Evolutionary conservation across 1,139 yeast genomes (phyloP), one percentile per base, ranked within the genome.

Genomic region (Pichia sp.): DNA sequence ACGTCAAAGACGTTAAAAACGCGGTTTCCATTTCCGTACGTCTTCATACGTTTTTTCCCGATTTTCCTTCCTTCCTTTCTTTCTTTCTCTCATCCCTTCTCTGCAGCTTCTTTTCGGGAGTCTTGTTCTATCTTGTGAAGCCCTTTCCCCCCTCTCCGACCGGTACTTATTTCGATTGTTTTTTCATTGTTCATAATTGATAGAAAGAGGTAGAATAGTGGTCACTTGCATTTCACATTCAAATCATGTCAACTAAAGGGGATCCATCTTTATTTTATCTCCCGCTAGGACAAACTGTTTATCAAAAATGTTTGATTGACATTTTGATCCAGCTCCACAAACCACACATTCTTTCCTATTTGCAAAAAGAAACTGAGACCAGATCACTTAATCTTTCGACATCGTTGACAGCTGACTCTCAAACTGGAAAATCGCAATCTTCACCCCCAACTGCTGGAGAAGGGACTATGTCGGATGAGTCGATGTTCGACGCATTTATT

Each of bases 281-380:
- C 17, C 89, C 91, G 1, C 76, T 84, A 0, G 73, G 76, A 1
- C 72, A 82, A 49, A 78, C 88, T 0, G 65, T 73, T 2, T 69
- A 84, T 12, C 93, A 86, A 63, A 71, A 69, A 49, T 86, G 83
- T 58, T 66, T 85, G 49, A 68, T 75, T 16, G 87, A 83, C 58
- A 71, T 83, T 45, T 67, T 83, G 49, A 61, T 84, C 1, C 76
- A 77, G 34, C 68, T 85, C 30, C 85, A 84, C 61, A 73, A 74
- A 24, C 69, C 74, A 1, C 60, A 55, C 48, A 48, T 66, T 10
- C 31, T 70, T 12, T 64, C 69, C 49, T 64, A 66, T 45, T 58
- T 71, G 20, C 49, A 60, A 4, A 57, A 61, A 24, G 45, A 45
- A 38, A 27, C 44, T 48, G 27, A 38, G 33, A 30, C 20, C 48